These are phyloP conservation scores for Trichocladium antarcticum DNA, from an alignment of 495 filamentous ascomycete species.

Conservation along the genomic window DNA sequence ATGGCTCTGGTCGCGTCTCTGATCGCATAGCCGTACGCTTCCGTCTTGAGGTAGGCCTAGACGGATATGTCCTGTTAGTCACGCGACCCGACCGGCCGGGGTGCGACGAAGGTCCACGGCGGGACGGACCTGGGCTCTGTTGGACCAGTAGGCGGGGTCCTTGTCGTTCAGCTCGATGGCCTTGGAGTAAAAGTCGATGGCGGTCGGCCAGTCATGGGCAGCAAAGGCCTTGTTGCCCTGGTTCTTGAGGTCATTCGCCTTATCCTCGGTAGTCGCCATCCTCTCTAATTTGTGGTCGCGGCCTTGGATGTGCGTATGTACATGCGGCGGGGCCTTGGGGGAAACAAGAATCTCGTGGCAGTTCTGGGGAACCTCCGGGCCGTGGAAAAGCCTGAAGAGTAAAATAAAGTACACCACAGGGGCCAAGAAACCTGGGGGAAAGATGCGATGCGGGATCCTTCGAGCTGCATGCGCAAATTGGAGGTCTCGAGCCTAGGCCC, in stretches of 20 bases:
- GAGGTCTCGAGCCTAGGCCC: background rate
- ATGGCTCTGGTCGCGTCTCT: slow-evolving; percentile 89
- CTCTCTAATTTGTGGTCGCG: slow-evolving; percentile 3
- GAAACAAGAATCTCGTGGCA: background rate
- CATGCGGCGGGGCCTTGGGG: slow-evolving; percentile 1
- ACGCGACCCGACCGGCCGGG: slow-evolving; percentile 27
- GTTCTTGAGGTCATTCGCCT: slow-evolving; percentile 74
- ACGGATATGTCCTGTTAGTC: slow-evolving; percentile 28
- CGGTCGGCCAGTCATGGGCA: slow-evolving; percentile 73
- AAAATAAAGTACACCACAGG: background rate
- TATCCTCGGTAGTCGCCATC: slow-evolving; percentile 35
- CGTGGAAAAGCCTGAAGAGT: background rate
- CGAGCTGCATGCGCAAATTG: slow-evolving; percentile 6
- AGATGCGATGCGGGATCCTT: background rate
- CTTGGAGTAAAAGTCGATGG: slow-evolving; percentile 76
- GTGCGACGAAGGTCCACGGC: background rate
- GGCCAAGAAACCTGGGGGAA: background rate
- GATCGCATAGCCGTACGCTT: slow-evolving; percentile 86
- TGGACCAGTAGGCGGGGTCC: slow-evolving; percentile 84
- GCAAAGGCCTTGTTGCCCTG: slow-evolving; percentile 91
- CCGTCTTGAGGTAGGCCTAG: slow-evolving; percentile 88
- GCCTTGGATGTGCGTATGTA: slow-evolving; percentile 9
- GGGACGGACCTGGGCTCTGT: slow-evolving; percentile 76
- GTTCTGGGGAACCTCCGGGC: background rate
- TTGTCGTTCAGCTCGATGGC: slow-evolving; percentile 79